Evolutionary conservation across 1,284 basidiomycete species (phyloP).

Genomic region (Leccinum brunneo-olivaceum): DNA sequence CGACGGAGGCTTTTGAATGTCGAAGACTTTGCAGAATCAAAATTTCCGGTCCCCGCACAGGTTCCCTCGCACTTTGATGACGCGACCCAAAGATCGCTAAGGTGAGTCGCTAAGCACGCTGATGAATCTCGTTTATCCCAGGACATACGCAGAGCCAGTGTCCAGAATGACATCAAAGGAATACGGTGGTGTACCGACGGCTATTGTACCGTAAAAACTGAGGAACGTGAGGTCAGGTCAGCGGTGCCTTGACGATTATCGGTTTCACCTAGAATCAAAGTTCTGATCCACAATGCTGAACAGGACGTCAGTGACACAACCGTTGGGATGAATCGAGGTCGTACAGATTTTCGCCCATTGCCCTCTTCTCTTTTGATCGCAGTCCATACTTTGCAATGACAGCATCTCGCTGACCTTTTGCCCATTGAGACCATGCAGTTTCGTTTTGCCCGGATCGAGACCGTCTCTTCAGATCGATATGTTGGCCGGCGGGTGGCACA

Average conservation of each 20-base stretch:
- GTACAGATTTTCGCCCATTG: constrained; percentile 19
- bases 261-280: constrained; percentile 18
- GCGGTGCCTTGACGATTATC: neutral
- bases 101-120: neutral
- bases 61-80: constrained; percentile 15
- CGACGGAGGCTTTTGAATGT: constrained; percentile 23
- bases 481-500: constrained; percentile 15
- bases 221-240: neutral
- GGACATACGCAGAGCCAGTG: constrained; percentile 39
- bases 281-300: constrained; percentile 22
- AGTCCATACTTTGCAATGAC: constrained; percentile 22
- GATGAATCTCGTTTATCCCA: neutral
- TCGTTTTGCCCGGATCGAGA: constrained; percentile 12
- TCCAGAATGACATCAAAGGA: constrained; percentile 33
- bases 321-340: neutral
- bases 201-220: constrained; percentile 26
- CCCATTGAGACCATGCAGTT: constrained; percentile 23
- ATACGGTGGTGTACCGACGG: constrained; percentile 26
- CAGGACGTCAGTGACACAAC: neutral
- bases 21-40: constrained; percentile 21
- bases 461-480: constrained; percentile 17
- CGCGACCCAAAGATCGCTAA: constrained; percentile 44
- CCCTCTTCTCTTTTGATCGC: constrained; percentile 14
- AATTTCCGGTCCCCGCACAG: constrained; percentile 25
- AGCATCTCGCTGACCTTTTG: constrained; percentile 15